Base-by-base conservation (phyloP, 2,329 filamentous ascomycete genomes). In the Stemphylium beticola region DNA sequence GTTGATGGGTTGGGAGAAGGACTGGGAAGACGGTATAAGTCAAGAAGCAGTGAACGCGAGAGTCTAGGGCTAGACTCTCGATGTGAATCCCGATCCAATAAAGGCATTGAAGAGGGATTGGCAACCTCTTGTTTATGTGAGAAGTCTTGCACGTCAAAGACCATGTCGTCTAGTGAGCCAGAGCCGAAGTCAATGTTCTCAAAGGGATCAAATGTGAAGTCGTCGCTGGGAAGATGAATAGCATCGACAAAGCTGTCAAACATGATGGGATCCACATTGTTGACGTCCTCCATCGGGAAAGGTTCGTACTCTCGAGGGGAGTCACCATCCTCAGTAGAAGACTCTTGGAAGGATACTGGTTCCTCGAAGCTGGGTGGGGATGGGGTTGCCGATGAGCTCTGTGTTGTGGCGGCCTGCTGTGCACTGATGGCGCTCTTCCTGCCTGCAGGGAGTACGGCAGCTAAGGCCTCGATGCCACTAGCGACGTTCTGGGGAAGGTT, bases 31-130 rank as follows among this genome's bases (percentile, higher is more conserved):
- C 73, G 71, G 49, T 76, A 76, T 54, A 71, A 74, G 49, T 71
- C 68, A 42, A 73, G 32, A 68, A 75, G 74, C n/a, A 79, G 69
- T 12, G 76, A 76, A 17, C 72, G 64, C 31, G 67, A 74, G 31
- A 71, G 62, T 31, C 69, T 66, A n/a, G 71, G 65, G 53, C 68
- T 74, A 36, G 57, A 58, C 43, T 67, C 65, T 29, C 54, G 61
- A 42, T 39, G 57, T 15, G 59, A 48, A n/a, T 64, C 59, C 10
- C 57, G 59, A 37, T 58, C 63, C 18, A 51, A 55, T 10, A 61
- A 41, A 22, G 53, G 36, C 6, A 58, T 60, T 4, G 58, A 57
- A 5, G 58, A 51, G 4, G 55, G 45, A 7, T 54, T 53, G 29
- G 62, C 55, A 18, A 11, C 20, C 12, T 71, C 62, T 31, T 67